Evolutionary conservation across 2,329 filamentous ascomycete species (phyloP).

Genomic region (Rhinocladiella similis): DNA sequence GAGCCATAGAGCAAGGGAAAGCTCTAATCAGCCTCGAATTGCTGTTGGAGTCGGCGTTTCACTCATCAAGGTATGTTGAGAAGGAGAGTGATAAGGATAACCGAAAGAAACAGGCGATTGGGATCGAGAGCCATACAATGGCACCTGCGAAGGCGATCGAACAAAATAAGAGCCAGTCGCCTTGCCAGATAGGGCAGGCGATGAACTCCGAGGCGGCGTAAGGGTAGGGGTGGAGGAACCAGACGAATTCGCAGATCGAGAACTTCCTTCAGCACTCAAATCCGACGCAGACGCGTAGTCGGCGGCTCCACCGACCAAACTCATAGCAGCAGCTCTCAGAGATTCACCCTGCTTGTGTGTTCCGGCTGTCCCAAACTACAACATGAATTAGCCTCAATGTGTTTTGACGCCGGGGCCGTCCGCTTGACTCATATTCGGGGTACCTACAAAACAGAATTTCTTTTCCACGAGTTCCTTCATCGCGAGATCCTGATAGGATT

Average conservation of each 20-base stretch:
- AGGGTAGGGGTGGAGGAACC: slow-evolving; percentile 30
- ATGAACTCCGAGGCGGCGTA: slow-evolving; percentile 20
- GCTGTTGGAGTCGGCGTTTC: slow-evolving; percentile 49
- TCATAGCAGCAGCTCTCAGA: slow-evolving; percentile 24
- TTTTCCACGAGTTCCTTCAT: slow-evolving; percentile 58
- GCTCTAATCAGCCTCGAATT: slow-evolving; percentile 34
- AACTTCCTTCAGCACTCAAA: slow-evolving; percentile 25
- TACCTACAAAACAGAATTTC: slow-evolving; percentile 99
- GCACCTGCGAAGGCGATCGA: slow-evolving; percentile 44
- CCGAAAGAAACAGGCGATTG: slow-evolving; percentile 41
- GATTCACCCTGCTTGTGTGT: slow-evolving; percentile 32
- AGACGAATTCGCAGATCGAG: slow-evolving; percentile 29
- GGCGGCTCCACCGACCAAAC: slow-evolving; percentile 41
- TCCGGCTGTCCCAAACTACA: slow-evolving; percentile 53
- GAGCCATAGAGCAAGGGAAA: slow-evolving; percentile 7
- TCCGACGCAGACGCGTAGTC: slow-evolving; percentile 32
- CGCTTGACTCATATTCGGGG: slow-evolving; percentile 35
- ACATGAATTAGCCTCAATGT: slow-evolving; percentile 32
- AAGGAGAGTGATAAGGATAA: slow-evolving; percentile 43
- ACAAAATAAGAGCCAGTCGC: slow-evolving; percentile 37
- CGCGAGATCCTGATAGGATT: slow-evolving; percentile 85
- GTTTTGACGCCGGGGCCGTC: slow-evolving; percentile 29
- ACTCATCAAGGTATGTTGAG: slow-evolving; percentile 45
- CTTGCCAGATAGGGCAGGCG: slow-evolving; percentile 17
- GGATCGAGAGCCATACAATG: slow-evolving; percentile 40